Evolutionary conservation across 768 basidiomycete species (phyloP).

Genomic region (Chalciporus piperatus): DNA sequence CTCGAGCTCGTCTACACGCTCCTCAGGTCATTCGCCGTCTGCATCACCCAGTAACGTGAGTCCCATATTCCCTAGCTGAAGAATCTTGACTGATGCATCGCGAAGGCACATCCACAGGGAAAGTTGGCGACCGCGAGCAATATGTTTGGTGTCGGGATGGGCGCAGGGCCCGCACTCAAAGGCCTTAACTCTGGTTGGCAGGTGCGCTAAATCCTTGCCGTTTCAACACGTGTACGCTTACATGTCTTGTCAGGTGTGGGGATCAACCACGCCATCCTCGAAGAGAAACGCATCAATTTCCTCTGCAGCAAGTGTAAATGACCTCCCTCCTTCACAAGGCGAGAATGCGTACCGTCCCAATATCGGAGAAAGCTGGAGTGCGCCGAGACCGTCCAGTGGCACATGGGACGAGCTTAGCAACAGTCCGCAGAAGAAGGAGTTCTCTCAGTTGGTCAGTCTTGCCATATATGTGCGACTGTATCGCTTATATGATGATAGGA

Average conservation of each 20-base stretch:
- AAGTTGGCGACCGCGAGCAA: slow-evolving; percentile 44
- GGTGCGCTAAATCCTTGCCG: slow-evolving; percentile 37
- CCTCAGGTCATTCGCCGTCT: slow-evolving; percentile 60
- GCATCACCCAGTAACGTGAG: slow-evolving; percentile 58
- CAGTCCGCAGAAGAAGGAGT: slow-evolving; percentile 50
- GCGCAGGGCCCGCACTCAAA: slow-evolving; percentile 47
- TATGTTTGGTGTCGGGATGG: slow-evolving; percentile 53
- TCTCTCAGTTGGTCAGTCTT: slow-evolving; percentile 44
- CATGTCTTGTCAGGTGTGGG: slow-evolving; percentile 51
- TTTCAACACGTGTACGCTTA: slow-evolving; percentile 8
- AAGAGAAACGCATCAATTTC: slow-evolving; percentile 62
- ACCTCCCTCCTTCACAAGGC: slow-evolving; percentile 42
- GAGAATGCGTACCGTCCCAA: slow-evolving; percentile 48
- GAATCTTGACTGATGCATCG: slow-evolving; percentile 9
- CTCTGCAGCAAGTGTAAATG: slow-evolving; percentile 52
- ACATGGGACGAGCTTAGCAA: slow-evolving; percentile 58
- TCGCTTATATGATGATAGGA: slow-evolving; percentile 37
- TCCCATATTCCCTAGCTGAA: slow-evolving; percentile 2
- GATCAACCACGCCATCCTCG: slow-evolving; percentile 44
- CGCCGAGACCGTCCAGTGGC: slow-evolving; percentile 48
- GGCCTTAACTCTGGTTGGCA: slow-evolving; percentile 64
- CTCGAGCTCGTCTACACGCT: slow-evolving; percentile 67
- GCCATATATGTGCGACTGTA: not conserved
- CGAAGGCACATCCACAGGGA: slow-evolving; percentile 42
- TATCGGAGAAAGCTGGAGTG: slow-evolving; percentile 51